These are phyloP conservation scores for Leishmania lainsoni DNA, from an alignment of 208 protist species.

Conservation along the genomic window DNA sequence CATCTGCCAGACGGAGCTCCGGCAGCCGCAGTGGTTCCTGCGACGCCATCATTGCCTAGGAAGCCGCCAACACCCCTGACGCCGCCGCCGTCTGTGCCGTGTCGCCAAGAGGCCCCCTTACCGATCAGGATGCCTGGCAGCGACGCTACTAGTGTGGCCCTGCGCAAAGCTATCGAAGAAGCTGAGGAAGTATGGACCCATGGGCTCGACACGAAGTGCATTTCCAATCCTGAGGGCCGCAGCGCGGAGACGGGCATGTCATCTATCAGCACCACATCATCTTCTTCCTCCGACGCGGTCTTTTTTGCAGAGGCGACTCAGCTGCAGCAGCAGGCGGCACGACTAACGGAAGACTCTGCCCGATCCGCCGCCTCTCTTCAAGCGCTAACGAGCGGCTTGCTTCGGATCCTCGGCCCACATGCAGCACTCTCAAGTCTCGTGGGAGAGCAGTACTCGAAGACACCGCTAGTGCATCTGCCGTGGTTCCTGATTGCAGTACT, in stretches of 20 bases:
- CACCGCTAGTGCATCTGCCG: constrained; percentile 23
- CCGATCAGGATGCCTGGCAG: not conserved
- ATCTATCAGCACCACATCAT: not conserved
- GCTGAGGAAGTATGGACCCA: not conserved
- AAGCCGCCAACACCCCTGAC: not conserved
- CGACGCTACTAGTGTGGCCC: constrained; percentile 6
- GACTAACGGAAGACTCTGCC: constrained; percentile 21
- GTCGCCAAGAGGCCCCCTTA: constrained; percentile 1
- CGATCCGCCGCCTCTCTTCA: constrained; percentile 19
- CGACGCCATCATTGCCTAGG: not conserved
- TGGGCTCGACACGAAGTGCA: not conserved
- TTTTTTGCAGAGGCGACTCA: constrained; percentile 23
- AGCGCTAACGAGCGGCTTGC: constrained; percentile 16
- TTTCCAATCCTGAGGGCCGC: not conserved
- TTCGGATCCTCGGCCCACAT: constrained; percentile 27
- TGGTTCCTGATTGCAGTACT: constrained; percentile 15
- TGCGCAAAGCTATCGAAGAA: constrained; percentile 5
- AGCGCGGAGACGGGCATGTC: not conserved
- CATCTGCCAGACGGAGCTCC: not conserved
- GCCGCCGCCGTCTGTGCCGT: not conserved
- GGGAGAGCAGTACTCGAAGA: constrained; percentile 14
- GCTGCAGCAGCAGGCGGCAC: constrained; percentile 15
- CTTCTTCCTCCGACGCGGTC: constrained; percentile 18
- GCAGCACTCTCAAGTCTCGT: constrained; percentile 17
- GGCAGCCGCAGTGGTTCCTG: not conserved